Percentiles rank a stretch among this genome's conserved stretches.
Conservation (phyloP, 202 grass and related monocot genomes). For the Zizania palustris region DNA sequence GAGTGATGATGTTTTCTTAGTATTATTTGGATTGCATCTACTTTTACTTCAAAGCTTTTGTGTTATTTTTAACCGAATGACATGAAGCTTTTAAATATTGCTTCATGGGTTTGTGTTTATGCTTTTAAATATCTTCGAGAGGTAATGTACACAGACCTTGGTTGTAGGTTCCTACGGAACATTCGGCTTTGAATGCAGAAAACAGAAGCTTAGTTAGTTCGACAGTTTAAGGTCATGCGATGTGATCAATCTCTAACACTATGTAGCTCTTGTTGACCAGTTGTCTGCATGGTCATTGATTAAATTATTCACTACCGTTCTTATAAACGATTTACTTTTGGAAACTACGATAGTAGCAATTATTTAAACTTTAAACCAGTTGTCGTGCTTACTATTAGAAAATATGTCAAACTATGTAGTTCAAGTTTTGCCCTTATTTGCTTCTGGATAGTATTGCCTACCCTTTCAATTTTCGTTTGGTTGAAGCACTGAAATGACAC, state of each 20-base stretch:
- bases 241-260: neutral
- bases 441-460: neutral
- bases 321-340: neutral
- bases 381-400: neutral
- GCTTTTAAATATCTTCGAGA: neutral
- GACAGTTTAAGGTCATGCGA: neutral
- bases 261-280: neutral
- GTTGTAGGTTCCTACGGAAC: neutral
- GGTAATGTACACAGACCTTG: neutral
- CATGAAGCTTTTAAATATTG: neutral
- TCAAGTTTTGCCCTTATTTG: neutral
- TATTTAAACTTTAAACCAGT: neutral
- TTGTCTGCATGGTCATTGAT: neutral
- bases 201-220: neutral
- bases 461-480: neutral
- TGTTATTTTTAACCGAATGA: neutral
- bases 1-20: neutral
- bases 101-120: conserved; percentile 1
- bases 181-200: neutral
- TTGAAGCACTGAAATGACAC: neutral
- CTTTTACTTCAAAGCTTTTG: neutral
- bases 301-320: neutral
- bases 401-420: neutral
- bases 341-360: neutral
- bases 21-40: neutral